Evolutionary conservation across 1,284 basidiomycete species (phyloP), one percentile per base, ranked within the genome.

Genomic region (Meira miltonrushii): DNA sequence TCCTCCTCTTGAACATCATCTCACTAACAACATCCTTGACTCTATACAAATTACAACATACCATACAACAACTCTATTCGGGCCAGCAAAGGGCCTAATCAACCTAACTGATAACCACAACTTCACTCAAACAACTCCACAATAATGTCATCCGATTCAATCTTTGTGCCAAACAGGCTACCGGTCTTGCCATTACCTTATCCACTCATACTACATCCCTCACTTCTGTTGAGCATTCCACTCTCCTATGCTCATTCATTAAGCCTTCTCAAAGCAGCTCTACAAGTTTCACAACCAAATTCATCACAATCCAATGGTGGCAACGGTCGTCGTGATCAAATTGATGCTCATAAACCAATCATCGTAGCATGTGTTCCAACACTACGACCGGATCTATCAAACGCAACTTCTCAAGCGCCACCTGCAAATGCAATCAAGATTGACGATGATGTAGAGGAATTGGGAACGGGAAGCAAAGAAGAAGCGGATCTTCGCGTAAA

Each of bases 161-260:
- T 63, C 59, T 28, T 17, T 13, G 72, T 77, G 23, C 74, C 72
- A 0, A 57, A 68, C 25, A 60, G 67, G 39, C 67, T 75, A 5
- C 72, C 72, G 23, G 68, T 75, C 49, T 61, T 78, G 51, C 67
- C 64, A 7, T 65, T 78, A 8, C 74, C 74, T 1, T 77, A 77
- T 49, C 74, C 74, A 11, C 66, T 72, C 28, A 65, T 78, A 15
- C 62, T 78, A 33, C 71, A 77, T 56, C 75, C 75, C 21, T 70
- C 69, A 11, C 66, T 78, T 15, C 57, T 78, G n/a, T 68, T 78
- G 49, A 68, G 67, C 47, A 67, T 78, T 53, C 68, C 71, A 41
- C 60, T 77, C 49, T 67, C 68, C 2, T 74, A 78, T 53, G 64
- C 67, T 13, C 67, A 75, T 54, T 70, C 73, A 10, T 64, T 78